Evolutionary conservation across 148 eudicot species (phyloP).

Genomic region (Euryodendron excelsum): DNA sequence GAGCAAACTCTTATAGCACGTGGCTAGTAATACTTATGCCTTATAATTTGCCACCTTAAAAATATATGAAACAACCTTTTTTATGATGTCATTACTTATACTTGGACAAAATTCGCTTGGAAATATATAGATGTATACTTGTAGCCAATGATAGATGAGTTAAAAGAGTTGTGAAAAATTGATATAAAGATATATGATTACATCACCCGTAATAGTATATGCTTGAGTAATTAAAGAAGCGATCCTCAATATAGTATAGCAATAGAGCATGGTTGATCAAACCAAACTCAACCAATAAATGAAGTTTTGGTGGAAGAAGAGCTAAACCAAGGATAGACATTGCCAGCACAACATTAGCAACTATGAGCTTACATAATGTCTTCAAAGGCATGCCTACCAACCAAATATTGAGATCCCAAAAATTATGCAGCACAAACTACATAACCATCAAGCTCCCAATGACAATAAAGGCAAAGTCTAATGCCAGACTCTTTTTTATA

Average conservation of each 20-base stretch:
- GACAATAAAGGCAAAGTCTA: constrained; percentile 83
- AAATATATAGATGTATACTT: background rate
- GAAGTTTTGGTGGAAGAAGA: constrained; percentile 74
- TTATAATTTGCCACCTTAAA: no score
- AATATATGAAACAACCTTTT: background rate
- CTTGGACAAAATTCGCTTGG: background rate
- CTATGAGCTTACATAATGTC: constrained; percentile 86
- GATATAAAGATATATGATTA: no score
- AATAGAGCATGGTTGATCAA: constrained; percentile 78
- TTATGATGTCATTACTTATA: background rate
- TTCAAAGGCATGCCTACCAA: constrained; percentile 94
- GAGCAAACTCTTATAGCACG: background rate
- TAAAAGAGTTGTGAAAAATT: no score
- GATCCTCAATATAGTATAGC: constrained; percentile 85
- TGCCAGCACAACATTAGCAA: constrained; percentile 74
- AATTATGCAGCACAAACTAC: constrained; percentile 95
- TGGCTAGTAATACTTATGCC: background rate
- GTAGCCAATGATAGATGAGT: background rate
- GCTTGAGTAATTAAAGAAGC: constrained; percentile 77
- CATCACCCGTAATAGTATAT: constrained; percentile 82
- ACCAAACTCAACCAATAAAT: constrained; percentile 71
- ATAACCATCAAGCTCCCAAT: constrained; percentile 86
- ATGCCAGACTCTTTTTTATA: constrained; percentile 73
- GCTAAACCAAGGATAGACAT: constrained; percentile 89
- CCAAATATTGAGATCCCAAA: constrained; percentile 97